Evolutionary conservation across 169 alveolate genomes (phyloP).

Genomic region (Besnoitia besnoiti): DNA sequence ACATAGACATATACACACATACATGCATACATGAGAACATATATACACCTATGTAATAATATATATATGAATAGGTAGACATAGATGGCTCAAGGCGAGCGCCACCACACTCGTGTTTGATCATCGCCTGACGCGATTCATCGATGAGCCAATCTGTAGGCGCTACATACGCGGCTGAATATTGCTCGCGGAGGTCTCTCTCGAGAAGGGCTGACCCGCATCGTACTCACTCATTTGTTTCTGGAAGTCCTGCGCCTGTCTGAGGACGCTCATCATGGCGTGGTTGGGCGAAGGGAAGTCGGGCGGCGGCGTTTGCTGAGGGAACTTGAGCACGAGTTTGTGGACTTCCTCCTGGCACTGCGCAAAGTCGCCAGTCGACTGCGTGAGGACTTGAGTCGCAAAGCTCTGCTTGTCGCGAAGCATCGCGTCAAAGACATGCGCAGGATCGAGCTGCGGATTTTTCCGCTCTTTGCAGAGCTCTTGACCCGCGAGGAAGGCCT

Average conservation of each 20-base stretch:
- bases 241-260: slow-evolving; percentile 51
- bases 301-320: slow-evolving; percentile 60
- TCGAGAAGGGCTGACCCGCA: too few species aligned
- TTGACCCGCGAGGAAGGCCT: slow-evolving; percentile 50
- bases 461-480: slow-evolving; percentile 43
- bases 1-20: too few species aligned
- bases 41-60: too few species aligned
- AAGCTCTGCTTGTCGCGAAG: slow-evolving; percentile 53
- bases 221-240: slow-evolving; percentile 37
- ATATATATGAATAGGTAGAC: too few species aligned
- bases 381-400: slow-evolving; percentile 50
- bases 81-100: too few species aligned
- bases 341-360: slow-evolving; percentile 44
- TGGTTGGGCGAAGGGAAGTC: slow-evolving; percentile 53
- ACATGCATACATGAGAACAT: too few species aligned
- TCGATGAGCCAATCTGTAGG: too few species aligned
- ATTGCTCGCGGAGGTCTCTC: too few species aligned
- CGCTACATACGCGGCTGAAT: too few species aligned
- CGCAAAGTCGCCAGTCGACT: slow-evolving; percentile 24
- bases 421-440: slow-evolving; percentile 48
- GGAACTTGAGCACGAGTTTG: slow-evolving; percentile 33
- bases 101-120: too few species aligned
- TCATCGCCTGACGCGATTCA: too few species aligned
- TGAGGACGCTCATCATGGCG: slow-evolving; percentile 44
- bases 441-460: slow-evolving; percentile 54